Conservation (phyloP, 768 basidiomycete genomes). For the Boletus reticulatus region DNA sequence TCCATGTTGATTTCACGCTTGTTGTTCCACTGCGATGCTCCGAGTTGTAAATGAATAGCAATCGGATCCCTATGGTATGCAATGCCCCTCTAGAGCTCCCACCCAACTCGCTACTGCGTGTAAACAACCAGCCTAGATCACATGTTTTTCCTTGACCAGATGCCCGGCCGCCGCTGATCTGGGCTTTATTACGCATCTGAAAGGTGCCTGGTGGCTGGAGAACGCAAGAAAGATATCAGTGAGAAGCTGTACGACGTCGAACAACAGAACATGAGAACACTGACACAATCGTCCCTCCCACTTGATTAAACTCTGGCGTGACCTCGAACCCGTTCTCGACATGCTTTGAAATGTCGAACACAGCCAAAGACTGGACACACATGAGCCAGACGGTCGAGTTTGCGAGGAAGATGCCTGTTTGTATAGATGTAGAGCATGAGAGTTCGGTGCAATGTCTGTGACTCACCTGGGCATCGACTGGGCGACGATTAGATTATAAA, state of each 20-base stretch:
- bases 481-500: background rate
- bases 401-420: constrained; percentile 26
- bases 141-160: background rate
- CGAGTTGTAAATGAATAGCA: too few relatives aligned
- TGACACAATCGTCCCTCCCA: constrained; percentile 9
- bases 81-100: too few relatives aligned
- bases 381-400: constrained; percentile 25
- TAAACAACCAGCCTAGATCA: background rate
- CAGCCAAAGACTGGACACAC: constrained; percentile 38
- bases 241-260: background rate
- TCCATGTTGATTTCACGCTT: too few relatives aligned
- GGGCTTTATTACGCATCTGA: constrained; percentile 14
- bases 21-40: too few relatives aligned
- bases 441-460: background rate
- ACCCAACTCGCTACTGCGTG: too few relatives aligned
- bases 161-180: background rate
- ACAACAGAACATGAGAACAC: background rate
- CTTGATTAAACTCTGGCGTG: constrained; percentile 41
- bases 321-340: constrained; percentile 41
- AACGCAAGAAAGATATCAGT: background rate
- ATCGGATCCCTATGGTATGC: too few relatives aligned
- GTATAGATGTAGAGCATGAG: background rate
- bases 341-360: constrained; percentile 41
- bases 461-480: constrained; percentile 16
- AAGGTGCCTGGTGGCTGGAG: constrained; percentile 11